Evolutionary conservation across 768 basidiomycete species (phyloP), one percentile per base, ranked within the genome.

Genomic region (Coprinopsis cinerea): DNA sequence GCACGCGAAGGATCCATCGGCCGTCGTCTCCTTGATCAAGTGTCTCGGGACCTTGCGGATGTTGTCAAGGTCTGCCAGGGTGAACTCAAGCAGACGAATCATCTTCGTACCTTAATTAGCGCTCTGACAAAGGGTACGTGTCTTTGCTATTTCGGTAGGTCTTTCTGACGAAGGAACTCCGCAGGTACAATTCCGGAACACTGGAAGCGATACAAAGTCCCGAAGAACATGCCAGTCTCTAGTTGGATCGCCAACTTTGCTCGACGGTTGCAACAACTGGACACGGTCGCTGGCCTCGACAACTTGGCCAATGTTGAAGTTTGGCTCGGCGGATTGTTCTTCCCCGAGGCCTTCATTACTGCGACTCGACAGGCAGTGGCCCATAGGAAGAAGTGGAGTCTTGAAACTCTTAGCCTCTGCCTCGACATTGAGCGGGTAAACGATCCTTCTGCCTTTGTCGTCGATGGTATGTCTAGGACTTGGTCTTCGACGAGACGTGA

Each of bases 361-460:
- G 95, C 95, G 1, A 94, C 92, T 1, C 78, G 95, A 44, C 95
- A 99, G 66, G 83, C 90, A n/a, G 88, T 93, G 3, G 96, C 95
- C 1, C 94, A 97, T 63, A 76, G 83, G 48, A 92, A 87, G 69
- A 82, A 83, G 56, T 91, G 90, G 87, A 94, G 92, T 65, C 68
- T 99, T 54, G 95, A 99, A 66, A 92, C 90, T 6, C 64, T 98
- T 58, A 72, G 79, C 49, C 67, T 98, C 30, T 70, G 83, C 49
- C 72, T 99, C 18, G 91, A 91, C 48, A 79, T 97, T 26, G 92
- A 88, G 56, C 75, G 81, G 27, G 82, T 85, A 39, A 89, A 79
- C 57, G 85, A 88, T 54, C 82, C 83, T 1, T 77, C 76, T 51
- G 84, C 86, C 2, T 98, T 92, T 67, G 81, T 88, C 41, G 77